Evolutionary conservation across 164 flowering plant species (phyloP).

Genomic region (Piper longum): DNA sequence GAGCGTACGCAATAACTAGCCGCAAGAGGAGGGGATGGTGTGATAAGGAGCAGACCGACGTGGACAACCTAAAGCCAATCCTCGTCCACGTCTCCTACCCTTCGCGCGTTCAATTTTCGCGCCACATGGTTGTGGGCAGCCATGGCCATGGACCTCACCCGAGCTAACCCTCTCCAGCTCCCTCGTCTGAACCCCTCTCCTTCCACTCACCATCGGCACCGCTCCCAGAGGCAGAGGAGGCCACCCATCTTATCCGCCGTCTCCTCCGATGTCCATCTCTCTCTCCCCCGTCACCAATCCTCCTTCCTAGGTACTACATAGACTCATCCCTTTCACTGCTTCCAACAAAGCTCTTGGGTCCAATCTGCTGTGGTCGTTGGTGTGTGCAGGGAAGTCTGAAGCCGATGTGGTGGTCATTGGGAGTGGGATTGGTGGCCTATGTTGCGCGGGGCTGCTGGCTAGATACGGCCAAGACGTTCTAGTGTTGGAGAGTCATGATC

Average conservation of each 20-base stretch:
- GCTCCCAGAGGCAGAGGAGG: conserved; percentile 5
- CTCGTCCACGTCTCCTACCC: no score
- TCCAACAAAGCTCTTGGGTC: background rate
- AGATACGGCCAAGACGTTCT: conserved; percentile 76
- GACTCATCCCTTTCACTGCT: conserved; percentile 1
- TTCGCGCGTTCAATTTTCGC: background rate
- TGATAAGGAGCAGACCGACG: no score
- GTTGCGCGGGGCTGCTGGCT: conserved; percentile 76
- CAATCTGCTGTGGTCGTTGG: background rate
- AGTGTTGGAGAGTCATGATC: conserved; percentile 84
- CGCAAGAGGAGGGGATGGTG: no score
- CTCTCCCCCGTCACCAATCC: conserved; percentile 9
- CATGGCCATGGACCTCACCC: conserved; percentile 13
- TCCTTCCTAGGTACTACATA: conserved; percentile 26
- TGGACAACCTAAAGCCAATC: no score
- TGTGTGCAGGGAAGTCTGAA: conserved; percentile 57
- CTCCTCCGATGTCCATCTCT: conserved; percentile 14
- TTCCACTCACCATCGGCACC: conserved; percentile 1
- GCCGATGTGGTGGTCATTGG: conserved; percentile 93
- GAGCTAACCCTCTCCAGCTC: conserved; percentile 9
- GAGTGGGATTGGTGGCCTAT: conserved; percentile 88
- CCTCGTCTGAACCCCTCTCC: conserved; percentile 2
- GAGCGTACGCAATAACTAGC: no score
- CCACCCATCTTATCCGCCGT: conserved; percentile 21
- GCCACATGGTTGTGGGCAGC: background rate